phyloP scores from a whole-genome alignment of 2,329 filamentous ascomycete species.

The Magnaporthales sp. region DNA sequence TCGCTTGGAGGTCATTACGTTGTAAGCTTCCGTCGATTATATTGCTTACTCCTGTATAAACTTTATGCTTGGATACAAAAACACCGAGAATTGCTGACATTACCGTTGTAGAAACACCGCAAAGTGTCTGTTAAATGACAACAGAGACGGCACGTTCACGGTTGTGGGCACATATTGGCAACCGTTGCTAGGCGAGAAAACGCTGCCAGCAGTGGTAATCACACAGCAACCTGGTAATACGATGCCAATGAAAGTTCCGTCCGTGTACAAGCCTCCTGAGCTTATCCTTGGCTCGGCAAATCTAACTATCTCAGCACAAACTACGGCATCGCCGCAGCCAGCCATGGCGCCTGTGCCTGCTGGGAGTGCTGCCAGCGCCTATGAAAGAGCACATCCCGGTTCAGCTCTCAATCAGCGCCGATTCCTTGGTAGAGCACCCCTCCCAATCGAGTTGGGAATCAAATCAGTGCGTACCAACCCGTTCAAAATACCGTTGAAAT shows the following conservation, averaged over 20 bases:
- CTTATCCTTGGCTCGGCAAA: neutral
- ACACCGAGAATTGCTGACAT: neutral
- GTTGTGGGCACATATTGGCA: neutral
- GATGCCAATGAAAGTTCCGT: neutral
- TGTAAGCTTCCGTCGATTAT: neutral
- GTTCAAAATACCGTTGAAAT: neutral
- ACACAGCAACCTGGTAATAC: neutral
- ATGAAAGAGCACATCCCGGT: neutral
- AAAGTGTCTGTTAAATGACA: constrained; percentile 7
- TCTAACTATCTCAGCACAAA: neutral
- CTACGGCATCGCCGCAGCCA: neutral
- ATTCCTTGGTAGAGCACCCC: neutral
- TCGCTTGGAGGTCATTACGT: constrained; percentile 9
- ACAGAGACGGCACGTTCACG: constrained; percentile 9
- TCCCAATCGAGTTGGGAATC: neutral
- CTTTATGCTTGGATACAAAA: neutral
- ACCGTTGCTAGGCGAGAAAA: neutral
- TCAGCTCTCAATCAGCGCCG: neutral
- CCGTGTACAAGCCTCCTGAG: neutral
- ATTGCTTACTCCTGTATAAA: neutral
- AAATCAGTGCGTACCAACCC: neutral
- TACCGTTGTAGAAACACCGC: constrained; percentile 2
- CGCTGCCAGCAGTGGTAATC: constrained; percentile 6
- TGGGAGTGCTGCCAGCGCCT: neutral
- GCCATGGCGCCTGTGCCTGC: too few relatives aligned